Base-by-base conservation (phyloP, 805 yeast species). In the Komagataella pseudopastoris region DNA sequence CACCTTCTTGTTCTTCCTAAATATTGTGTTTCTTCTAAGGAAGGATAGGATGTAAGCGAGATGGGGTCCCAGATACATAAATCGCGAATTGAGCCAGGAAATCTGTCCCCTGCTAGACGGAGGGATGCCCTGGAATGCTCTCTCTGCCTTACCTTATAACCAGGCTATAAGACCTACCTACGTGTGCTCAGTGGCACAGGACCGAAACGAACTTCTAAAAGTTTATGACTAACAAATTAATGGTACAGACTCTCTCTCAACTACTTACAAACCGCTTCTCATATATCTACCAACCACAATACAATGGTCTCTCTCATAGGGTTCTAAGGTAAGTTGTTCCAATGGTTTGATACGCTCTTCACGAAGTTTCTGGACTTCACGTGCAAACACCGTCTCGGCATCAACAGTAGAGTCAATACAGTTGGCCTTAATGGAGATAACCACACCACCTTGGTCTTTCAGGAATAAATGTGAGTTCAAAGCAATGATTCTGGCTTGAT, bases 231-330 rank as follows among this genome's bases (percentile, higher is more conserved):
- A 30, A 30, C 39, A 30, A 30, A 30, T 30, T 30, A 30, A 30
- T 30, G 39, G 39, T 30, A 30, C 39, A 30, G 39, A 30, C 39
- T 30, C 39, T 30, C 39, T 14, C 39, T 30, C 39, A 14, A 30
- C 39, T 30, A 30, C 50, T 60, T 76, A 77, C 63, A 77, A 68
- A 51, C 93, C 95, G 66, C 91, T 80, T 83, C 99, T 87, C 80
- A 85, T 77, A 79, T 93, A 93, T 72, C 85, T 82, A 69, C 98
- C 99, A 66, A 93, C 88, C 63, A 93, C 99, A 67, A 93, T 87
- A 85, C 98, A 91, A 77, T 93, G 99, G 69, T 93, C 99, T 80
- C 99, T 88, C 81, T 93, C 99, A 75, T 93, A 93, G 71, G 99
- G 99, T 79, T 91, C 99, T 72, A 93, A 81, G 51, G 99, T 93